Conservation (phyloP, 1,139 yeast species). For the Pneumocystis oryctolagi region DNA sequence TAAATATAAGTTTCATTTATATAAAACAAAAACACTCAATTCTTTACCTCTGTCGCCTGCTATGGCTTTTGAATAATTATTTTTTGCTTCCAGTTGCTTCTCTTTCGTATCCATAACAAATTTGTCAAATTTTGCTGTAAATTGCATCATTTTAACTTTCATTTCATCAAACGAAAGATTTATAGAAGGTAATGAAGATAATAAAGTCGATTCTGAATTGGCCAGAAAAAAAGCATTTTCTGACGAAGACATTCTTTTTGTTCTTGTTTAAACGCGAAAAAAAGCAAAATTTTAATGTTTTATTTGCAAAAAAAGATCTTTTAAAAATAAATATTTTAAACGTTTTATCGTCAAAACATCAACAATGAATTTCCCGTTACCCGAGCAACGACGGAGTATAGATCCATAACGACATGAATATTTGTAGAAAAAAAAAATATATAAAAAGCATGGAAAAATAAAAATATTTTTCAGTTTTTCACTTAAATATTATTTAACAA, state of each 20-base stretch:
- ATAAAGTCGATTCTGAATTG: not conserved
- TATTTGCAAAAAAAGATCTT: not conserved
- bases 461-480: too few relatives aligned
- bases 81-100: slow-evolving; percentile 3
- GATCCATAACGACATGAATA: not conserved
- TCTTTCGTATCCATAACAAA: slow-evolving; percentile 9
- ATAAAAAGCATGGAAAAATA: not conserved
- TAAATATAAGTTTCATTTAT: not conserved
- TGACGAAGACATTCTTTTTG: not conserved
- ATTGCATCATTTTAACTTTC: slow-evolving; percentile 6
- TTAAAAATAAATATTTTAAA: not conserved
- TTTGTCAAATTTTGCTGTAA: slow-evolving; percentile 10
- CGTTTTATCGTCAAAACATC: not conserved
- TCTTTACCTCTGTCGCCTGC: slow-evolving; percentile 5
- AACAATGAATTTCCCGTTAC: not conserved
- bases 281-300: too few relatives aligned
- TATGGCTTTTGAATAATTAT: slow-evolving; percentile 6
- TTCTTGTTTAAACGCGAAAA: too few relatives aligned
- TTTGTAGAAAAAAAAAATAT: not conserved
- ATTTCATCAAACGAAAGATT: not conserved
- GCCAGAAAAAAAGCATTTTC: not conserved
- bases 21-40: not conserved
- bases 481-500: not conserved
- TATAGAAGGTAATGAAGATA: not conserved
- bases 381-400: not conserved